phyloP scores from a whole-genome alignment of 2,329 filamentous ascomycete genomes.

The Arthroderma sp. region DNA sequence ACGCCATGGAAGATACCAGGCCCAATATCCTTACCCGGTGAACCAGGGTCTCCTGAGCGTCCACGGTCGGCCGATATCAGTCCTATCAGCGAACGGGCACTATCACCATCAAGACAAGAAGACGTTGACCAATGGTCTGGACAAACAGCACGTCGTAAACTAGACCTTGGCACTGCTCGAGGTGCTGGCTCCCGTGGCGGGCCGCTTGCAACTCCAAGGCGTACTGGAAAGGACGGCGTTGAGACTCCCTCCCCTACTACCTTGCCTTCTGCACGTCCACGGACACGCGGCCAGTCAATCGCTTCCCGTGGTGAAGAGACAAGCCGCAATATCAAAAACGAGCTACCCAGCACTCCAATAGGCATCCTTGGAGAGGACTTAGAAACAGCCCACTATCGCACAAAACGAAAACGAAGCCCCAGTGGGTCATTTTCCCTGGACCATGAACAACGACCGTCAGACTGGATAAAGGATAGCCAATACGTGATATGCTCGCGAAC shows the following conservation, averaged over 20 bases:
- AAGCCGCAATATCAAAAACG: slow-evolving; percentile 23
- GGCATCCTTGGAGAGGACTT: slow-evolving; percentile 20
- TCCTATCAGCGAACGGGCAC: slow-evolving; percentile 34
- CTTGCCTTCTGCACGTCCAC: slow-evolving; percentile 23
- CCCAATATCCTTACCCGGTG: slow-evolving; percentile 23
- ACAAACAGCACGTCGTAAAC: neutral
- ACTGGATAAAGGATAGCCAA: slow-evolving; percentile 23
- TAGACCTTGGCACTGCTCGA: neutral
- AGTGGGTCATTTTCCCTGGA: neutral
- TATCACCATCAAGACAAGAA: slow-evolving; percentile 21
- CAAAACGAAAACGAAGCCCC: slow-evolving; percentile 4
- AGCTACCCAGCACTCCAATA: slow-evolving; percentile 27
- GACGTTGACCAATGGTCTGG: neutral
- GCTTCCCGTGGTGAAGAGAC: slow-evolving; percentile 23
- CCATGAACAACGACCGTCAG: slow-evolving; percentile 18
- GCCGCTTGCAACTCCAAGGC: slow-evolving; percentile 10
- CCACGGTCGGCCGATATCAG: slow-evolving; percentile 35
- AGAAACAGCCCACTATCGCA: neutral
- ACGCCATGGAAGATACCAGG: slow-evolving; percentile 35
- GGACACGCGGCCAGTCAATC: slow-evolving; percentile 28
- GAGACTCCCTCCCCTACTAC: slow-evolving; percentile 18
- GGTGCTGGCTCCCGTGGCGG: neutral
- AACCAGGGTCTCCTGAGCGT: slow-evolving; percentile 30
- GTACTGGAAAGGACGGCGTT: neutral
- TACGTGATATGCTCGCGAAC: slow-evolving; percentile 35